Base-by-base conservation (phyloP, 306 rosid species). In the Rubus idaeus region DNA sequence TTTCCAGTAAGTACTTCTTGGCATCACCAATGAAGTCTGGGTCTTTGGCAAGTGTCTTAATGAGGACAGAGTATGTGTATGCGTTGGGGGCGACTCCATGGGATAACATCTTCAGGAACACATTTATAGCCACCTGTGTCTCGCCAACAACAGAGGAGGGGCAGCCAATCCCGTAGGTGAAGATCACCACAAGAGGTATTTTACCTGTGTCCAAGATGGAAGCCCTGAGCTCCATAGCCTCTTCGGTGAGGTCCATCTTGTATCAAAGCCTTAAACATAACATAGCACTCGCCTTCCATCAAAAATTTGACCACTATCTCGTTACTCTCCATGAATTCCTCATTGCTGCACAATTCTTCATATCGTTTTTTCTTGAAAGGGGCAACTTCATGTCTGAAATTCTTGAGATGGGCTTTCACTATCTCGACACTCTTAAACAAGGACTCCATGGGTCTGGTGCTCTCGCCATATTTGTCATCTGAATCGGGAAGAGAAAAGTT, bases 11-110 rank as follows among this genome's bases (percentile, higher is more conserved):
- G 35, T 64, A 88, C 73, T 87, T 86, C 81, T 64, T 72, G 4
- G 89, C 96, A 13, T 93, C 90, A 46, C 47, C 80, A 55, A 80
- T 18, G 46, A 84, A 83, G 79, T 76, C 84, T 0, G 74, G 70
- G 69, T 88, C 83, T 0, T 45, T 65, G 8, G 82, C 74, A 3
- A 93, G 92, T 8, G 88, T 91, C 76, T 62, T 89, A 10, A 90
- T 70, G 14, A 93, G 89, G 53, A 88, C 88, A 3, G 82, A 56
- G 23, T 89, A 89, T 14, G 96, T 93, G 60, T 91, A 93, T 40
- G 92, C 91, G 70, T 89, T 89, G 0, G 97, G 96, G 17, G 78
- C 39, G 0, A 89, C 90, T 68, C 93, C 61, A 5, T 3, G 3
- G 3, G 21, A 18, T 55, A 55, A 18, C 61, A 18, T 55, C 3